phyloP scores from a whole-genome alignment of 2,329 filamentous ascomycete species.

The Hirsutella rhossiliensis region DNA sequence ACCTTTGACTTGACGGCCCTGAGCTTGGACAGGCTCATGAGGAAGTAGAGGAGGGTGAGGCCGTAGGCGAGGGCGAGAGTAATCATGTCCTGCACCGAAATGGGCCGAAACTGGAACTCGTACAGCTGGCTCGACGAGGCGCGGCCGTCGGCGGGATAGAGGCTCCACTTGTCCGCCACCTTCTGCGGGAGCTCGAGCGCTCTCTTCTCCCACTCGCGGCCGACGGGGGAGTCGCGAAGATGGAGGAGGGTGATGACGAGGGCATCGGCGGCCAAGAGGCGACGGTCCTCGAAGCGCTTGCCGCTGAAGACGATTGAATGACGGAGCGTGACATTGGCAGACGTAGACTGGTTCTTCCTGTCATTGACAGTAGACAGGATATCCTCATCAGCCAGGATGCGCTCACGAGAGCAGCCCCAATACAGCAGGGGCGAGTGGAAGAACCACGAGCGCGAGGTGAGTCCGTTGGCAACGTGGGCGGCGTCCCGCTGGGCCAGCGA shows the following conservation, averaged over 20 bases:
- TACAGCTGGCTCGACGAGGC: conserved; percentile 50
- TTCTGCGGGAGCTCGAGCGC: conserved; percentile 38
- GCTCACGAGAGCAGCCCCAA: conserved; percentile 55
- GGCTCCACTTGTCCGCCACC: conserved; percentile 43
- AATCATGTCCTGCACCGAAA: conserved; percentile 54
- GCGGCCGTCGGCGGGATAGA: conserved; percentile 49
- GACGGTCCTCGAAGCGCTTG: conserved; percentile 59
- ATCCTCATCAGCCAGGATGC: conserved; percentile 47
- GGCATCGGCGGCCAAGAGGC: conserved; percentile 60
- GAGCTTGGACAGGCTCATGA: conserved; percentile 54
- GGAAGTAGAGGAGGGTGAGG: conserved; percentile 51
- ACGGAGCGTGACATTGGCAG: conserved; percentile 60
- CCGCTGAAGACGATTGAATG: conserved; percentile 74
- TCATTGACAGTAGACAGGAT: conserved; percentile 59
- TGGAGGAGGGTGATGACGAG: conserved; percentile 69
- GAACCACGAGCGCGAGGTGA: conserved; percentile 57
- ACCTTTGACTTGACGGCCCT: conserved; percentile 64
- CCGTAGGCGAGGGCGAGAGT: conserved; percentile 54
- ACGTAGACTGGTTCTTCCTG: conserved; percentile 47
- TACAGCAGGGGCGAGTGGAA: conserved; percentile 76
- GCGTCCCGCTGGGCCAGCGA: conserved; percentile 35
- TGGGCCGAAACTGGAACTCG: conserved; percentile 67
- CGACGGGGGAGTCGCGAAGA: conserved; percentile 50
- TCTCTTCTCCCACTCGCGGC: conserved; percentile 51
- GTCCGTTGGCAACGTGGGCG: conserved; percentile 46